phyloP scores from a whole-genome alignment of 345 rosid genomes.

The Corchorus capsularis region DNA sequence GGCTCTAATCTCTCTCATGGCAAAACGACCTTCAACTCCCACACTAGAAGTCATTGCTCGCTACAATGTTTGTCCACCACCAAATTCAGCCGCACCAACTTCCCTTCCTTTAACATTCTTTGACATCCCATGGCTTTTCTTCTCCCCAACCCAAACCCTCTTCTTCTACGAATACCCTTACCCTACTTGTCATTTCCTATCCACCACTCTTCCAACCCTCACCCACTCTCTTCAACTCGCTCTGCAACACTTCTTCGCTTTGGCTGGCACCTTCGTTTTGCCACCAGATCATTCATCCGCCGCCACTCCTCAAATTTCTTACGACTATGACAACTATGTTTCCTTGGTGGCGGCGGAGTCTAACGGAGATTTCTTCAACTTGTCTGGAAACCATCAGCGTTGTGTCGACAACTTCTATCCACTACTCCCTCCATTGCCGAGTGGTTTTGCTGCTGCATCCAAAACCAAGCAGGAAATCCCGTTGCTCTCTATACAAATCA shows the following conservation, averaged over 20 bases:
- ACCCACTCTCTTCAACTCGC: constrained; percentile 48
- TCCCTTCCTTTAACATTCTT: constrained; percentile 41
- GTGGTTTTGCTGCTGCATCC: too few species aligned
- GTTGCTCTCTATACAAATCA: constrained; percentile 37
- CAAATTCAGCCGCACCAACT: constrained; percentile 14
- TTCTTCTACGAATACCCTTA: constrained; percentile 44
- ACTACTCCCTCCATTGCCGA: constrained; percentile 4
- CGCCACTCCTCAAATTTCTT: constrained; percentile 21
- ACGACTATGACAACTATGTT: constrained; percentile 21
- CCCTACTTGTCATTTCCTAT: constrained; percentile 33
- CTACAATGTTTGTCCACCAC: constrained; percentile 25
- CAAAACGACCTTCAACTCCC: background rate
- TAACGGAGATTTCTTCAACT: constrained; percentile 16
- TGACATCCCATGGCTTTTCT: constrained; percentile 58
- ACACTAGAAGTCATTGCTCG: background rate
- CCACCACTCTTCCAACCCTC: constrained; percentile 39
- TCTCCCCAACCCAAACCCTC: constrained; percentile 36
- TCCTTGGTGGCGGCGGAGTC: constrained; percentile 31
- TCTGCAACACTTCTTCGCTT: constrained; percentile 44
- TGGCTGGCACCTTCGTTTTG: constrained; percentile 32
- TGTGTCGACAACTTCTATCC: background rate
- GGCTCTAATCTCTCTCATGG: too few species aligned
- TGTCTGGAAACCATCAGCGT: background rate
- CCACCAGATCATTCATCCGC: background rate
- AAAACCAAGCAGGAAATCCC: too few species aligned